phyloP scores from a whole-genome alignment of 305 asterid species.

The Fraxinus ornus region DNA sequence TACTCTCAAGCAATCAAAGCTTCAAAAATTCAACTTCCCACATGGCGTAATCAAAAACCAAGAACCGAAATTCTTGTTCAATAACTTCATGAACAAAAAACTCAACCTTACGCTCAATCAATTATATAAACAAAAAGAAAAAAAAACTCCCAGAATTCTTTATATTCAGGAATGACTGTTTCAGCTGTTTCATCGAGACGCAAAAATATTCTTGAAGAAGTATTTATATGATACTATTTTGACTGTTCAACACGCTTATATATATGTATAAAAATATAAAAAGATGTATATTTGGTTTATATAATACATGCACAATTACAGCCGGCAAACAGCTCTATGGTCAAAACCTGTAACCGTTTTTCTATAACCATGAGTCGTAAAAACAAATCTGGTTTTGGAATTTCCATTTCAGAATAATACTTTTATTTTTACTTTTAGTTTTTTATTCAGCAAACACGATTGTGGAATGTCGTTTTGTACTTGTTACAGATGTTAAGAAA shows the following conservation, averaged over 20 bases:
- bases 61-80: constrained; percentile 16
- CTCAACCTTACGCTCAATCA: constrained; percentile 14
- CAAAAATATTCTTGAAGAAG: constrained; percentile 23
- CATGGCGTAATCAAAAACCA: constrained; percentile 6
- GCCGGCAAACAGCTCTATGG: constrained; percentile 29
- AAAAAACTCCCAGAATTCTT: not conserved
- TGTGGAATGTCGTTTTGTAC: not conserved
- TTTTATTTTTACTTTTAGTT: not conserved
- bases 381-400: not conserved
- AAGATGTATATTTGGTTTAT: not conserved
- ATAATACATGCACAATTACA: not conserved
- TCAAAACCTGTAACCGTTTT: constrained; percentile 24
- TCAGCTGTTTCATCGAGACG: constrained; percentile 8
- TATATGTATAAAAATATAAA: not conserved
- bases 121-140: not conserved
- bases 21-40: constrained; percentile 24
- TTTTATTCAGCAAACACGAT: not conserved
- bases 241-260: constrained; percentile 55
- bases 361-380: not conserved
- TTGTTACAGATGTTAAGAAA: not conserved
- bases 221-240: constrained; percentile 20
- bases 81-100: constrained; percentile 34
- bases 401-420: not conserved
- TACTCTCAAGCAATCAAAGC: constrained; percentile 25
- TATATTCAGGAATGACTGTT: constrained; percentile 16